phyloP scores from a whole-genome alignment of 805 yeast species.

The Candida koratica region DNA sequence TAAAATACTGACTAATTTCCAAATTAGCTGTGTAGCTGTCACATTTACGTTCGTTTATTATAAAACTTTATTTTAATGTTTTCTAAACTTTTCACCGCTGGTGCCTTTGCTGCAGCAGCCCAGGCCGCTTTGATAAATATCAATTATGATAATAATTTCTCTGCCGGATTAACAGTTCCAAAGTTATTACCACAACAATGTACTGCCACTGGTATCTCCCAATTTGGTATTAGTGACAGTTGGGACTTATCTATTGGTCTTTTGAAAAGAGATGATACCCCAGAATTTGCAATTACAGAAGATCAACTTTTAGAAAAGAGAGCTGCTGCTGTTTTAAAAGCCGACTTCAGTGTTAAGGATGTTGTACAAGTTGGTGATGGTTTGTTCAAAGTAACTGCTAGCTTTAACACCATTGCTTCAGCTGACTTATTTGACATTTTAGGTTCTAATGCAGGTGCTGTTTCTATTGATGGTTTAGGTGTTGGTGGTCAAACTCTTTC shows the following conservation, averaged over 20 bases:
- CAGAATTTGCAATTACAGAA: conserved; percentile 2
- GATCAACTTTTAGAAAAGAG: conserved; percentile 7
- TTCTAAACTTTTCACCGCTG: conserved; percentile 10
- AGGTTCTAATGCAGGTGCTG: conserved; percentile 21
- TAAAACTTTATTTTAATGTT: conserved; percentile 9
- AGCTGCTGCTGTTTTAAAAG: conserved; percentile 18
- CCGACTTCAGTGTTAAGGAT: conserved; percentile 24
- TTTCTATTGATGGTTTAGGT: conserved; percentile 17
- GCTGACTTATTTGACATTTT: conserved; percentile 11
- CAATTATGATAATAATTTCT: conserved; percentile 6
- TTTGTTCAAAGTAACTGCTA: conserved; percentile 21
- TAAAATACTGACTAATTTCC: too few species aligned
- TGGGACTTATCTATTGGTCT: conserved; percentile 9
- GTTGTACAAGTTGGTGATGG: conserved; percentile 21
- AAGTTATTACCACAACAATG: conserved; percentile 7
- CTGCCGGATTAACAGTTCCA: neutral
- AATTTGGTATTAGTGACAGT: conserved; percentile 11
- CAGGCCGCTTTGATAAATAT: conserved; percentile 8
- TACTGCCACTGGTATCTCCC: neutral
- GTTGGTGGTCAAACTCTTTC: conserved; percentile 11
- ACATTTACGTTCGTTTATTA: too few species aligned
- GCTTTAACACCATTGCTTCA: conserved; percentile 19
- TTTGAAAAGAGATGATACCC: conserved; percentile 12
- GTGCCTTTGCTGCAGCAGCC: conserved; percentile 9
- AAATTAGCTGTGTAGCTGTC: too few species aligned